phyloP scores from a whole-genome alignment of 164 flowering plant species.

The Aristolochia contorta region DNA sequence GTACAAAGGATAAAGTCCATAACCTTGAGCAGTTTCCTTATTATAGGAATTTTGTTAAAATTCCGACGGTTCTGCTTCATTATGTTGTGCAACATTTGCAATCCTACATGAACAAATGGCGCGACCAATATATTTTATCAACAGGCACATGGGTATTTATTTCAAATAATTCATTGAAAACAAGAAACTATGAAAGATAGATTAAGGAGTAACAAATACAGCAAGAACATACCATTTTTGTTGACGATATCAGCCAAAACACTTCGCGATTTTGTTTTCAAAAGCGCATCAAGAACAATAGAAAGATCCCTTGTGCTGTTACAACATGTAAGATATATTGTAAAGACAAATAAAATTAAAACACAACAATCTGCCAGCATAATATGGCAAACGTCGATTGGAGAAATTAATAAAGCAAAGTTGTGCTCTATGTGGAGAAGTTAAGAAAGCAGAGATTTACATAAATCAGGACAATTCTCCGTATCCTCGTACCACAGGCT shows the following conservation, averaged over 20 bases:
- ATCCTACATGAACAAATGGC: constrained; percentile 32
- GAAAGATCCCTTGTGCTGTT: constrained; percentile 91
- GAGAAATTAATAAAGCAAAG: too few species aligned
- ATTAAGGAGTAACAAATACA: too few species aligned
- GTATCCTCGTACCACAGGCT: too few species aligned
- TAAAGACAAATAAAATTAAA: not conserved
- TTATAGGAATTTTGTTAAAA: constrained; percentile 72
- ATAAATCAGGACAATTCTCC: too few species aligned
- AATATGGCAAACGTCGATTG: too few species aligned
- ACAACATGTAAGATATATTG: constrained; percentile 7
- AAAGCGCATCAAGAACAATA: constrained; percentile 89
- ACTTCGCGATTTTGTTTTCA: constrained; percentile 73
- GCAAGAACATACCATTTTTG: constrained; percentile 63
- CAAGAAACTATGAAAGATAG: not conserved
- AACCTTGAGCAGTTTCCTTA: constrained; percentile 92
- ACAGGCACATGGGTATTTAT: too few species aligned
- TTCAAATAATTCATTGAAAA: not conserved
- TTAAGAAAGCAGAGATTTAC: too few species aligned
- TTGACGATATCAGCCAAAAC: constrained; percentile 76
- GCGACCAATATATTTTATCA: not conserved
- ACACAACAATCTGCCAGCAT: not conserved
- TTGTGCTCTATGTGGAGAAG: too few species aligned
- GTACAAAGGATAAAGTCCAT: too few species aligned
- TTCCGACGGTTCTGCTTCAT: constrained; percentile 74
- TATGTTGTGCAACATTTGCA: constrained; percentile 90